Base-by-base conservation (phyloP, 345 rosid species). In the Nephelium lappaceum region DNA sequence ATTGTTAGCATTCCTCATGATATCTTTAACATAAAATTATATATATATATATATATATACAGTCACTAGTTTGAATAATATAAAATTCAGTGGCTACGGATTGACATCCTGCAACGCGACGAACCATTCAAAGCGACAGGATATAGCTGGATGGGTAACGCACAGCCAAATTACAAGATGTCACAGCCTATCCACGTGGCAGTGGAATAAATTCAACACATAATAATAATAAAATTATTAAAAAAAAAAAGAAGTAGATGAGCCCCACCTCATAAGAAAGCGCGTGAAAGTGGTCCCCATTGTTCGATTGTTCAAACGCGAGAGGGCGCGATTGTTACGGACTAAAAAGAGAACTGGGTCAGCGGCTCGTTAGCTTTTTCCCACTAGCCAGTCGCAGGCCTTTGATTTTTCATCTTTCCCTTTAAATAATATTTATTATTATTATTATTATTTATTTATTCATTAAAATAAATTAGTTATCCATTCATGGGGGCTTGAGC, bases 261-360 rank as follows among this genome's bases (percentile, higher is more conserved):
- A 60, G 77, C 23, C 83, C 81, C 65, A 47, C 67, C 38, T 1
- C 21, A n/a, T 0, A 4, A 27, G 61, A 78, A 84, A 84, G 74
- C 83, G 82, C 81, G 86, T 84, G 65, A 62, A 80, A 18, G 79
- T 80, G 86, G 86, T 15, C 66, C 83, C 83, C 86, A 57, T 41
- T 23, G 8, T 38, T 63, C 58, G 71, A 39, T 74, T 36, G 47
- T 77, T 47, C 74, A 49, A 61, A 78, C 51, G 24, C 15, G 53
- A 69, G 62, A 74, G 72, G 42, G 77, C 77, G 83, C 81, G 74
- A 12, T 73, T 72, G 55, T 77, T 43, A 64, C 81, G 77, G 86
- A 36, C 61, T 53, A 23, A 31, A 57, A 27, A 23, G 5, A 2
- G 11, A 11, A 51, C 53, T 0, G 25, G 76, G 41, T 47, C 53